These are phyloP conservation scores for Oropetium thomaeum DNA, from an alignment of 176 grass and related monocot genomes.

Conservation along the genomic window DNA sequence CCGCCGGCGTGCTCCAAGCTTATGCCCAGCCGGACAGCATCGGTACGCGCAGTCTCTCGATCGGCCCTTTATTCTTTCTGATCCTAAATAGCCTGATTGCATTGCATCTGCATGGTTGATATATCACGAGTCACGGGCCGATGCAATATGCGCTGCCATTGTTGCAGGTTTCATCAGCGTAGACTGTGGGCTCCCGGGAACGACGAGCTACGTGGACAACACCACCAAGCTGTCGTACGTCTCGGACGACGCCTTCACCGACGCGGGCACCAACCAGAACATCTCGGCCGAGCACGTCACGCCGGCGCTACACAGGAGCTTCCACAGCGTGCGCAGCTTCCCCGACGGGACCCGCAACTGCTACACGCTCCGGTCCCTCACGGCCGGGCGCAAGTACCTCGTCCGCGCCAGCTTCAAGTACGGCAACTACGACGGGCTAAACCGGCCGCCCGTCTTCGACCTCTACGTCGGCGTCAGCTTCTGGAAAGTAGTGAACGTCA, in stretches of 20 bases:
- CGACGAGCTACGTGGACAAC: constrained; percentile 30
- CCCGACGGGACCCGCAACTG: constrained; percentile 37
- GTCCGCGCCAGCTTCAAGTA: constrained; percentile 46
- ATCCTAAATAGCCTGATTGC: no score
- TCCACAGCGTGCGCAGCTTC: constrained; percentile 54
- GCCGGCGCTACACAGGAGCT: neutral
- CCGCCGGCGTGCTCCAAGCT: constrained; percentile 3
- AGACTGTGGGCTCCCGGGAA: constrained; percentile 45
- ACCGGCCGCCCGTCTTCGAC: constrained; percentile 36
- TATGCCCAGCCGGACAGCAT: constrained; percentile 38
- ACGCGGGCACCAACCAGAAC: constrained; percentile 41
- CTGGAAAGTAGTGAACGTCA: constrained; percentile 43
- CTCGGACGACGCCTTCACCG: constrained; percentile 39
- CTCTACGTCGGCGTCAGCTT: constrained; percentile 49
- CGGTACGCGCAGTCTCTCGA: neutral
- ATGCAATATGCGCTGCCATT: no score
- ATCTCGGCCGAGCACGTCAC: constrained; percentile 21
- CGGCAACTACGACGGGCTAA: constrained; percentile 55
- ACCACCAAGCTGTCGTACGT: constrained; percentile 11
- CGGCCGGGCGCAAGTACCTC: constrained; percentile 36
- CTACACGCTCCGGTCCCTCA: constrained; percentile 46
- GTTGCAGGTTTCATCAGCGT: constrained; percentile 59
- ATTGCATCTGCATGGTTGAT: no score
- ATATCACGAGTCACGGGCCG: no score
- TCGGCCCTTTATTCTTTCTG: no score